These are phyloP conservation scores for Marchantia polymorpha DNA, from an alignment of 225 moss, liverwort and hornwort genomes.

Conservation along the genomic window DNA sequence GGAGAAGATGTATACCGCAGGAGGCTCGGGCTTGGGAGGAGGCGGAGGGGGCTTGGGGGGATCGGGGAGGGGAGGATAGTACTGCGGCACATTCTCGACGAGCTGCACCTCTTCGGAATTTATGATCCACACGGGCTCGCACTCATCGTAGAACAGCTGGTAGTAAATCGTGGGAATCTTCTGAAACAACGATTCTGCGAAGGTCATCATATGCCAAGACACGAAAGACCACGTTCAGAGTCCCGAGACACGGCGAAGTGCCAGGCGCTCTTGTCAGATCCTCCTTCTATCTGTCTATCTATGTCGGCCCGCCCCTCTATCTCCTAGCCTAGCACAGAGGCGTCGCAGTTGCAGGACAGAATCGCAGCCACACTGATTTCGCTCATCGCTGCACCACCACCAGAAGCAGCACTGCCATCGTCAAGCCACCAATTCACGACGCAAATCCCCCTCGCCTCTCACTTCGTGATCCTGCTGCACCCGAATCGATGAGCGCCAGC, in stretches of 20 bases:
- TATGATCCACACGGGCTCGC: slow-evolving; percentile 49
- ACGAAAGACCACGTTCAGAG: background rate
- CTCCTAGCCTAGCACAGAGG: background rate
- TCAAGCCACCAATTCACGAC: too few species aligned
- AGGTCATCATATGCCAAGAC: slow-evolving; percentile 16
- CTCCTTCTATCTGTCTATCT: too few species aligned
- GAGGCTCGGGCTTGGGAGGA: slow-evolving; percentile 37
- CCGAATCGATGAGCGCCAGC: background rate
- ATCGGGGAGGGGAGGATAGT: slow-evolving; percentile 36
- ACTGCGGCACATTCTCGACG: slow-evolving; percentile 41
- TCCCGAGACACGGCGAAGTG: too few species aligned
- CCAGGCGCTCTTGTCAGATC: too few species aligned
- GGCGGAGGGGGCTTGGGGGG: slow-evolving; percentile 38
- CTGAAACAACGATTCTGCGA: slow-evolving; percentile 20
- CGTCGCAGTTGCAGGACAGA: background rate
- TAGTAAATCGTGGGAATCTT: slow-evolving; percentile 17
- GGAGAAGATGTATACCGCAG: slow-evolving; percentile 24
- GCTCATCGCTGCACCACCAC: too few species aligned
- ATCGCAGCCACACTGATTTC: background rate
- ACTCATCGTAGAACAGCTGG: slow-evolving; percentile 36
- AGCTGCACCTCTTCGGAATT: slow-evolving; percentile 40
- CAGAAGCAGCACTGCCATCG: too few species aligned
- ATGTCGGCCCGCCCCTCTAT: too few species aligned
- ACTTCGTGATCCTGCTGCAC: background rate
- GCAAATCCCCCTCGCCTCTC: too few species aligned